Base-by-base conservation (phyloP, 2,329 filamentous ascomycete species). In the Periconia macrospinosa region DNA sequence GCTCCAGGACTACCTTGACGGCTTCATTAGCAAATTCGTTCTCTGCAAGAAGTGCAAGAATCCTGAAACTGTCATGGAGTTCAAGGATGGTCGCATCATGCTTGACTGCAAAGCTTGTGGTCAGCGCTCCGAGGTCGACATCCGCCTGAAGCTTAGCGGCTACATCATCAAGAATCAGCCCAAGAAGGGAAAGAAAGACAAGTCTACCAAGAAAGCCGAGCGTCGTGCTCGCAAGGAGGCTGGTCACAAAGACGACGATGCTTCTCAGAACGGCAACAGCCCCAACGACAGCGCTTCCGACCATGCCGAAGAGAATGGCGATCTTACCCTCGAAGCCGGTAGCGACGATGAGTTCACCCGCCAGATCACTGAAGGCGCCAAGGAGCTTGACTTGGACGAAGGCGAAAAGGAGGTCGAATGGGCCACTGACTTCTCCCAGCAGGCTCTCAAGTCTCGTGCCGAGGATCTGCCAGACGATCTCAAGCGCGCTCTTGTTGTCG, bases 11-110 rank as follows among this genome's bases (percentile, higher is more conserved):
- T 92, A 97, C 69, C 90, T 99, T 46, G 93, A 97, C 75, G 92
- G 92, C 68, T 99, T 99, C 85, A 99, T 99, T 80, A 85, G 88
- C 82, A 96, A 91, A 81, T 99, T 97, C 66, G 94, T 99, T 70
- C 92, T 99, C 61, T 99, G 94, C 90, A 96, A 95, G 82, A 93
- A 95, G 77, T 99, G 94, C 88, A 96, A 96, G 86, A 99, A 99
- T 77, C 94, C 94, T 35, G 94, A 99, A 83, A 99, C 94, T 63
- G 92, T 95, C 63, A 88, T 97, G 71, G 86, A 89, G 72, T 91
- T 97, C 83, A 97, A 96, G 79, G 92, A 97, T 69, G 91, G 89
- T 51, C 86, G 84, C 73, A 97, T 99, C 75, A 78, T 91, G 59
- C 87, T 97, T 64, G 94, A 99, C 79, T 99, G 94, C 88, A 99